Base-by-base conservation (phyloP, 2,329 filamentous ascomycete species). In the Penicillium sp. region DNA sequence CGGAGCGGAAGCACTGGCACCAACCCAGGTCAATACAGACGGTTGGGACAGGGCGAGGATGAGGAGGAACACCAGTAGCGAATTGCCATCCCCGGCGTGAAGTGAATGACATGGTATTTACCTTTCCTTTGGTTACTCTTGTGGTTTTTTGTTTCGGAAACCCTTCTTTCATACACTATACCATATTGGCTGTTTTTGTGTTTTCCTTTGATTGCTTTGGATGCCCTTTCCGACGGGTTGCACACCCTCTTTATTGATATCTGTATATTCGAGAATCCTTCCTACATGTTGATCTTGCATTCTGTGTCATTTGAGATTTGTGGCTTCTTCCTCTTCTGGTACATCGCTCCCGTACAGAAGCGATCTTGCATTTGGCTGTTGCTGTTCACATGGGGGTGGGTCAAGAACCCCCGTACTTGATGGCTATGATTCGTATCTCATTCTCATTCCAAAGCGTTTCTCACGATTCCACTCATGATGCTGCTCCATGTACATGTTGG, bases 31-130 rank as follows among this genome's bases (percentile, higher is more conserved):
- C 73, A 79, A 61, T 81, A 81, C 73, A 74, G 78, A 68, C 74
- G 76, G 52, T 65, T 83, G 60, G 79, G 77, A 52, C 81, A 83
- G 65, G 78, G 79, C n/a, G 80, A 82, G 51, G 76, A 78, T 38
- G 71, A 68, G 61, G 71, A 65, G 51, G 61, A 66, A 33, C 38
- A 58, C 49, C 65, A 54, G 35, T 22, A 38, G 37, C 25, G 33
- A 46, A 59, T 33, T 33, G 45, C 33, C 14, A 43, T 33, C 22
- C 52, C n/a, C 25, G 40, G 30, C 37, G 26, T 1, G 16, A 33
- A 35, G 22, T 14, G 16, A 22, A 28, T 35, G n/a, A 22, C 35
- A 28, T 53, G 55, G 43, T 33, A 25, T 51, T n/a, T n/a, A 26
- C 43, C 14, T 54, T 22, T 52, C 30, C 19, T 46, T 43, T 45